Conservation (phyloP, 2,329 filamentous ascomycete species). For the Apiospora koreana region DNA sequence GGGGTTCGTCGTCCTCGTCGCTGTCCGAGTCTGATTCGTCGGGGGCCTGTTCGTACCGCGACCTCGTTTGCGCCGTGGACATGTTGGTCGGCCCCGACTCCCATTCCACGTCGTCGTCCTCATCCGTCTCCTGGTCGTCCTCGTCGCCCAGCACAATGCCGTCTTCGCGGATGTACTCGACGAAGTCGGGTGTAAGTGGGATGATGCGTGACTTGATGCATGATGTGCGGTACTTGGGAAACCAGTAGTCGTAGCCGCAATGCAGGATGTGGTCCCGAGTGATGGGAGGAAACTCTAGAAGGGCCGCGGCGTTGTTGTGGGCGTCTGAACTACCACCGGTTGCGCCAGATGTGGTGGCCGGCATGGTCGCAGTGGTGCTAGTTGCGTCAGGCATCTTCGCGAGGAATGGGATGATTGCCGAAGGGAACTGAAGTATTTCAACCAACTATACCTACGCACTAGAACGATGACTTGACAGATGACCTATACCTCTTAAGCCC, state of each 20-base stretch:
- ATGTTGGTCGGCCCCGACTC: constrained; percentile 40
- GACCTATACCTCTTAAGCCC: too few relatives aligned
- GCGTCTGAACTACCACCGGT: constrained; percentile 20
- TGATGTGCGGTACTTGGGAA: constrained; percentile 76
- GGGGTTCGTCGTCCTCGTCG: constrained; percentile 49
- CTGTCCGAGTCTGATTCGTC: constrained; percentile 45
- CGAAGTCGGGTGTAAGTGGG: constrained; percentile 71
- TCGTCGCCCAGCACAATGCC: constrained; percentile 86
- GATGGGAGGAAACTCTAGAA: constrained; percentile 70
- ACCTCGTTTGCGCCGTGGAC: constrained; percentile 29
- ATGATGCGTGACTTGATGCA: constrained; percentile 88
- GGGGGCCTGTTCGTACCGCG: constrained; percentile 34
- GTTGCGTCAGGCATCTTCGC: constrained; percentile 32
- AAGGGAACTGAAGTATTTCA: too few relatives aligned
- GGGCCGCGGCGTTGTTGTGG: constrained; percentile 18
- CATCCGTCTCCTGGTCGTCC: constrained; percentile 45
- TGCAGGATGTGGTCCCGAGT: constrained; percentile 86
- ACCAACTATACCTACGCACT: too few relatives aligned
- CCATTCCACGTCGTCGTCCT: constrained; percentile 59
- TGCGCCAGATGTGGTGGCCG: constrained; percentile 17
- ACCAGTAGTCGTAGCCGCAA: constrained; percentile 94
- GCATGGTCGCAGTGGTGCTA: constrained; percentile 21
- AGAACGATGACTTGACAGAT: too few relatives aligned
- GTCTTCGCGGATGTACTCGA: constrained; percentile 87
- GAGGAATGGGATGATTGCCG: not conserved